phyloP scores from a whole-genome alignment of 2,329 filamentous ascomycete genomes.

The Neonectria magnoliae region DNA sequence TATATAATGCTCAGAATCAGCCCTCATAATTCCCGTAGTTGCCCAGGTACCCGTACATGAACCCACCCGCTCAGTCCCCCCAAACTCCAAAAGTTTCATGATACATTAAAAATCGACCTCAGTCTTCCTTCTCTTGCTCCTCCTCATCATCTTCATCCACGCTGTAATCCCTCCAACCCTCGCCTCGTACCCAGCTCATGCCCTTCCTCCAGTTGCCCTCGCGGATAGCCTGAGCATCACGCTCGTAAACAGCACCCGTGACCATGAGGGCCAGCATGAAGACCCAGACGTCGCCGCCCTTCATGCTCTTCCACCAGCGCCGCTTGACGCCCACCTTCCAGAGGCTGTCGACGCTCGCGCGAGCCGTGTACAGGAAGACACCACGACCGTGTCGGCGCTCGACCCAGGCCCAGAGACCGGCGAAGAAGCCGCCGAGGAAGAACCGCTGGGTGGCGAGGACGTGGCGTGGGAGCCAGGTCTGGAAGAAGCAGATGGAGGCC shows the following conservation, averaged over 20 bases:
- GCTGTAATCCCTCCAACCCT: constrained; percentile 78
- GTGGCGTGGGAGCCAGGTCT: constrained; percentile 77
- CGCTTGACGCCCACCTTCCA: constrained; percentile 97
- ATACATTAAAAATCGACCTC: constrained; percentile 28
- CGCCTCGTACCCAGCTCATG: constrained; percentile 77
- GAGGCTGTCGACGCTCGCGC: constrained; percentile 81
- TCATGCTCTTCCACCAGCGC: constrained; percentile 85
- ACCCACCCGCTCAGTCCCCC: constrained; percentile 23
- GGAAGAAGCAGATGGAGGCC: constrained; percentile 91
- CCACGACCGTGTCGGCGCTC: constrained; percentile 71
- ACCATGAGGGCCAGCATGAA: constrained; percentile 83
- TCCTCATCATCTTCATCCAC: constrained; percentile 56
- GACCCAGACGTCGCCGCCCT: constrained; percentile 84
- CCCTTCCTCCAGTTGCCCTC: constrained; percentile 76
- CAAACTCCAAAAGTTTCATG: constrained; percentile 32
- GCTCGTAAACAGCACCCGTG: constrained; percentile 81
- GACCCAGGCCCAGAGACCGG: constrained; percentile 85
- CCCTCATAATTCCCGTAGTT: constrained; percentile 14
- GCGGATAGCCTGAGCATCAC: constrained; percentile 72
- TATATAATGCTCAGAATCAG: constrained; percentile 1
- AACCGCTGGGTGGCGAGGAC: constrained; percentile 85
- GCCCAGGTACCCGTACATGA: constrained; percentile 13
- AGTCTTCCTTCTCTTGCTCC: constrained; percentile 46
- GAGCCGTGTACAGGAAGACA: constrained; percentile 81
- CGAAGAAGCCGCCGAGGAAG: constrained; percentile 87